These are phyloP conservation scores for Diaporthe citrichinensis DNA, from an alignment of 2,329 filamentous ascomycete species.

Conservation along the genomic window DNA sequence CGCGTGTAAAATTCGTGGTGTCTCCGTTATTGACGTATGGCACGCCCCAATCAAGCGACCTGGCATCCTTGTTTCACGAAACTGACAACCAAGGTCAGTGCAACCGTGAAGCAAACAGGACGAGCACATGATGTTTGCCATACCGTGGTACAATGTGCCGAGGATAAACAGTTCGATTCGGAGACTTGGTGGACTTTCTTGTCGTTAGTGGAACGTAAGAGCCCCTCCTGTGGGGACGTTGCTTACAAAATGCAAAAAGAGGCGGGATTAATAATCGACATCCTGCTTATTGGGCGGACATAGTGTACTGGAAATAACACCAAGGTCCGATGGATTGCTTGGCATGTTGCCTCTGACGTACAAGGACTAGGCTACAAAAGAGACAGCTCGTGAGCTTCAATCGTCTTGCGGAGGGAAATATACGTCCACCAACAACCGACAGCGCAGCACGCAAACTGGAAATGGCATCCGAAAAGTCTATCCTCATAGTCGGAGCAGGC, in stretches of 20 bases:
- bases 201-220: neutral
- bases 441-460: neutral
- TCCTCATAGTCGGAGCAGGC: conserved; percentile 77
- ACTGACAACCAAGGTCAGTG: neutral
- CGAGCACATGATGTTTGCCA: neutral
- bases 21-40: neutral
- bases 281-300: neutral
- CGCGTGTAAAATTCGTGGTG: no score
- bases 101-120: neutral
- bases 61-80: no score
- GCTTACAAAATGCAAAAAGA: neutral
- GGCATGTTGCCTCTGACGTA: neutral
- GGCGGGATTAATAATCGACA: conserved; percentile 4
- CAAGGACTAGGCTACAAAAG: neutral
- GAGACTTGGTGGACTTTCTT: neutral
- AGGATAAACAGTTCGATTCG: neutral
- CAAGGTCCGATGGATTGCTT: conserved; percentile 10
- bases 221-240: neutral
- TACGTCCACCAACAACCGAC: fast-evolving
- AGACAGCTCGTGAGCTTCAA: no score
- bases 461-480: conserved; percentile 42
- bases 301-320: conserved; percentile 1
- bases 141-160: neutral
- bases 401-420: no score
- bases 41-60: neutral